phyloP scores from a whole-genome alignment of 768 basidiomycete species.

The Podaxis sp. region DNA sequence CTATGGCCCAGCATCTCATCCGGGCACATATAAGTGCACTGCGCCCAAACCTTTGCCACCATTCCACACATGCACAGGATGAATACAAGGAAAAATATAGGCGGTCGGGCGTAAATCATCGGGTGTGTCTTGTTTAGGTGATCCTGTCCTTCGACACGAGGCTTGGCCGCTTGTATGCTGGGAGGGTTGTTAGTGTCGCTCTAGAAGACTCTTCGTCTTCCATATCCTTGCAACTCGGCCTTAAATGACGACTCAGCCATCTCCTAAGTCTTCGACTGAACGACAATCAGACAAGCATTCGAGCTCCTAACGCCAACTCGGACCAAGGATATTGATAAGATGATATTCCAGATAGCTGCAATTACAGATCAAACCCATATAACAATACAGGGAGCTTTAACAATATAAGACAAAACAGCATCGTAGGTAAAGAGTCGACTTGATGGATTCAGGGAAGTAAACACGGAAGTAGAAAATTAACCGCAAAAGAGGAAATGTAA shows the following conservation, averaged over 20 bases:
- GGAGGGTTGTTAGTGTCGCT: not conserved
- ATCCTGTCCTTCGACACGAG: not conserved
- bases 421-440: constrained; percentile 12
- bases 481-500: not conserved
- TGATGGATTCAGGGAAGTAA: constrained; percentile 12
- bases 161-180: not conserved
- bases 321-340: not conserved
- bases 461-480: constrained; percentile 12
- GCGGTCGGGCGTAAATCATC: not conserved
- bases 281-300: not conserved
- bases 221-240: not conserved
- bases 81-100: not conserved
- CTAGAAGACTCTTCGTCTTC: not conserved
- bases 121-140: not conserved
- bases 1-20: not conserved
- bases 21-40: not conserved
- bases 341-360: constrained; percentile 19
- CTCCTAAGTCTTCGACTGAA: not conserved
- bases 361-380: constrained; percentile 28
- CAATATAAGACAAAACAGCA: constrained; percentile 13
- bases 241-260: not conserved
- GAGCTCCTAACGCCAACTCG: not conserved
- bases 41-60: not conserved
- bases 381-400: constrained; percentile 31
- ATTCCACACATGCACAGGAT: not conserved